Evolutionary conservation across 306 rosid genomes (phyloP), one percentile per base, ranked within the genome.

Genomic region (Casuarina equisetifolia): DNA sequence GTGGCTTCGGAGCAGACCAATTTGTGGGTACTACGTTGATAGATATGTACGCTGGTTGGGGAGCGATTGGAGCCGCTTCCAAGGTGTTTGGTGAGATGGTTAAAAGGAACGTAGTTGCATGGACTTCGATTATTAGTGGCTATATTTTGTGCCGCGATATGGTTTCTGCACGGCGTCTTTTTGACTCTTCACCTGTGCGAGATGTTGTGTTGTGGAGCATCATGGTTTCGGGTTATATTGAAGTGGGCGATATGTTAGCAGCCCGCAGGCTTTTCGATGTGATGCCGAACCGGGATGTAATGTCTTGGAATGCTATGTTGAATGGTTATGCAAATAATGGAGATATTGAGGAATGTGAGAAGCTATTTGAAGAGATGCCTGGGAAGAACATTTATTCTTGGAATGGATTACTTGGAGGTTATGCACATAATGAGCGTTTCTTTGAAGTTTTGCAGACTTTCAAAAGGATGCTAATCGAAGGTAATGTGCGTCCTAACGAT

Each of bases 191-290:
- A 0, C 85, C 91, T 0, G 80, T 74, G 71, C 83, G 87, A 9
- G 91, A 87, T 66, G 64, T 85, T 20, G 91, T 87, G 48, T 25
- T 87, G 74, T 87, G 89, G 89, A 84, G 78, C 83, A 85, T 79
- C 25, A 69, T 87, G 80, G 76, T 87, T 62, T 67, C 78, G 1
- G 91, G 91, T 36, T 87, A 84, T 63, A 82, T 85, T 48, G 82
- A 68, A 68, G 17, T 44, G 68, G 75, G 82, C 20, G 74, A 85
- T 53, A 69, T 82, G 88, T 74, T 9, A 15, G 51, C 54, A 2
- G 89, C 89, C 20, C 74, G 81, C 17, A 69, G 79, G 66, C 82
- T 87, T 69, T 87, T 85, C 46, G 88, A 87, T 87, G 64, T 66
- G 25, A 80, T 85, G 85, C 88, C 87, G 0, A 69, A 68, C n/a